Evolutionary conservation across 2,329 filamentous ascomycete genomes (phyloP).

Genomic region (Harringtonia lauricola): DNA sequence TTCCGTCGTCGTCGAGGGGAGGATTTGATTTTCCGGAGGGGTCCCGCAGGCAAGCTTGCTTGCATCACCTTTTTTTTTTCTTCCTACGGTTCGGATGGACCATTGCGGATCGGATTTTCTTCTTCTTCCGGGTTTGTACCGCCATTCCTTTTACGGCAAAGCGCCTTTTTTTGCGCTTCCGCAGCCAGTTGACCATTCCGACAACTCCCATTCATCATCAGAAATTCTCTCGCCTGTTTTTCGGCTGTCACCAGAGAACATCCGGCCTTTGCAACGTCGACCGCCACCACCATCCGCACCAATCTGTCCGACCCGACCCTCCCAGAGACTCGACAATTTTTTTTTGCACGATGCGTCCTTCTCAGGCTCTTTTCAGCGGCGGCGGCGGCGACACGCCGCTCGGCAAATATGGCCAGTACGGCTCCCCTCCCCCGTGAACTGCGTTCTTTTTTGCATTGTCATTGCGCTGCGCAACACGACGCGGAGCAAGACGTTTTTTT

Average conservation of each 20-base stretch:
- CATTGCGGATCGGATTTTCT: slow-evolving; percentile 1
- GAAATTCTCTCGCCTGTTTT: slow-evolving; percentile 13
- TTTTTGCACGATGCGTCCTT: slow-evolving; percentile 31
- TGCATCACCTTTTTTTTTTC: neutral
- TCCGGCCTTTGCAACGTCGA: neutral
- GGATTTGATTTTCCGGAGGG: no score
- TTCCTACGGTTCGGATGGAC: neutral
- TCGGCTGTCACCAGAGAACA: neutral
- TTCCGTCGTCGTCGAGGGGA: slow-evolving; percentile 1
- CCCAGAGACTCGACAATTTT: neutral
- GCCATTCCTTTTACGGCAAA: neutral
- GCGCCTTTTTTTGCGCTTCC: neutral
- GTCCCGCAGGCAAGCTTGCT: neutral
- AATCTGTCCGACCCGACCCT: neutral
- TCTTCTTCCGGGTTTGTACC: neutral
- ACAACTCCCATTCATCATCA: slow-evolving; percentile 14
- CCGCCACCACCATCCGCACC: neutral
- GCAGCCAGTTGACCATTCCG: slow-evolving; percentile 14
- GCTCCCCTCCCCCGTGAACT: slow-evolving; percentile 10
- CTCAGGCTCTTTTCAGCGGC: slow-evolving; percentile 29
- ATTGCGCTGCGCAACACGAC: neutral
- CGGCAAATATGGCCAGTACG: slow-evolving; percentile 34
- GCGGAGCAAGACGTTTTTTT: neutral
- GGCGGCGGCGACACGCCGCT: slow-evolving; percentile 28
- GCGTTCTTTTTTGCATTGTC: slow-evolving; percentile 3